A percentile compares a stretch with the other conserved stretches of the same genome.
Evolutionary conservation across 2,329 filamentous ascomycete species (phyloP).

Genomic region (Botrytis pseudocinerea): DNA sequence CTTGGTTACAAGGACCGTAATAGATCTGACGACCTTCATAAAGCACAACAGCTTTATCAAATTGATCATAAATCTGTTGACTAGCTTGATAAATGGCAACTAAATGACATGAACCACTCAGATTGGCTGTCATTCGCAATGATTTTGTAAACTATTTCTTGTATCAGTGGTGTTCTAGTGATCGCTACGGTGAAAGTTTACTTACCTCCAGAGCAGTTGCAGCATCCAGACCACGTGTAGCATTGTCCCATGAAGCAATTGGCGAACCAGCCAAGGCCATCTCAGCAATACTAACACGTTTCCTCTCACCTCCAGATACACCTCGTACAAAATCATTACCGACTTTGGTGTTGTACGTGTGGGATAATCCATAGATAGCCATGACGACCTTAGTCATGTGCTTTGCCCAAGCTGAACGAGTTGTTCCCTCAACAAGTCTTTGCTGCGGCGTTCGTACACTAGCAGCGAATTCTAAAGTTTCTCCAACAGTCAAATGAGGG

Average conservation of each 20-base stretch:
- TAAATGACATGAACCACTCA: conserved; percentile 60
- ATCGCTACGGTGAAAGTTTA: not conserved
- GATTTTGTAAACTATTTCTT: conserved; percentile 62
- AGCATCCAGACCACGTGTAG: conserved; percentile 70
- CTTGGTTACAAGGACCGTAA: conserved; percentile 64
- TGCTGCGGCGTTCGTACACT: conserved; percentile 66
- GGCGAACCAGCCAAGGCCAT: conserved; percentile 61
- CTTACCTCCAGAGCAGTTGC: conserved; percentile 61
- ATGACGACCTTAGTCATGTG: conserved; percentile 58
- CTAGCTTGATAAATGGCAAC: conserved; percentile 75
- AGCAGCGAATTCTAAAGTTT: conserved; percentile 73
- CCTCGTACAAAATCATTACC: conserved; percentile 73
- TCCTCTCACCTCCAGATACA: conserved; percentile 70
- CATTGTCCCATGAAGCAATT: conserved; percentile 40
- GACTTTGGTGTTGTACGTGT: conserved; percentile 71
- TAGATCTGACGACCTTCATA: conserved; percentile 73
- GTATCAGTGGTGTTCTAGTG: not conserved
- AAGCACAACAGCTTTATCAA: conserved; percentile 69
- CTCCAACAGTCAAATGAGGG: conserved; percentile 70
- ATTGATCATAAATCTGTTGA: conserved; percentile 67
- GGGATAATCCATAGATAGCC: conserved; percentile 67
- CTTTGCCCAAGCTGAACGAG: conserved; percentile 52
- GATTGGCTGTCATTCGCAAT: conserved; percentile 64
- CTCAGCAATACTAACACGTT: conserved; percentile 81
- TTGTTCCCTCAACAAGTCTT: conserved; percentile 55